These are phyloP conservation scores for Herpetomonas tarakana DNA, from an alignment of 208 protist genomes.

Conservation along the genomic window DNA sequence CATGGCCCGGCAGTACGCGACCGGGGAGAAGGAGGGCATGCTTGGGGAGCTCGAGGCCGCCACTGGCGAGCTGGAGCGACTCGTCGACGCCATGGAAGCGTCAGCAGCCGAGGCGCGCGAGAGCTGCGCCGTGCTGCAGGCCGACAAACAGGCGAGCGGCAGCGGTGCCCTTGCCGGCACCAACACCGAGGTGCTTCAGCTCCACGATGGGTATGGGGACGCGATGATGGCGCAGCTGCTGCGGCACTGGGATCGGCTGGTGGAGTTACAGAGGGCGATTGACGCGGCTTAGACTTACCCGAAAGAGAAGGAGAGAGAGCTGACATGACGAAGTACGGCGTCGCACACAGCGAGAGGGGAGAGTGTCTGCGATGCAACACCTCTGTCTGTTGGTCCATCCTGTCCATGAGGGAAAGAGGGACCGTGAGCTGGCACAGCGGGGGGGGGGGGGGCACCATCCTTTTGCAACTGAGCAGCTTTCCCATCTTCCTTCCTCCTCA, in stretches of 20 bases:
- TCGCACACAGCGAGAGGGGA: too few species aligned
- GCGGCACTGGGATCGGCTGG: slow-evolving; percentile 27
- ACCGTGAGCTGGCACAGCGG: too few species aligned
- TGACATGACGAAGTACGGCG: too few species aligned
- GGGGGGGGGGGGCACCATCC: too few species aligned
- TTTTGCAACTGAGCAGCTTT: too few species aligned
- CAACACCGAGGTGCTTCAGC: slow-evolving; percentile 12
- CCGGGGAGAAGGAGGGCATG: slow-evolving; percentile 40
- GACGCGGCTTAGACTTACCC: not conserved
- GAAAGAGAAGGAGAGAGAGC: not conserved
- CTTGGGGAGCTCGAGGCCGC: slow-evolving; percentile 34
- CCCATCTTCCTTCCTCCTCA: too few species aligned
- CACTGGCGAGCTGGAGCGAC: slow-evolving; percentile 26
- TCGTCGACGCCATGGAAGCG: slow-evolving; percentile 19
- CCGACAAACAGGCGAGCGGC: not conserved
- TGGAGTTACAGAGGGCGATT: slow-evolving; percentile 10
- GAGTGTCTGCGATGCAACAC: too few species aligned
- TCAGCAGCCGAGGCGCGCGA: slow-evolving; percentile 8
- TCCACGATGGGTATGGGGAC: slow-evolving; percentile 19
- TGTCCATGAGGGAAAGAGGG: too few species aligned
- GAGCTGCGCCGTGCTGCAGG: slow-evolving; percentile 30
- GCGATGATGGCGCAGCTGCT: slow-evolving; percentile 27
- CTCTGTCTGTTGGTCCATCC: too few species aligned
- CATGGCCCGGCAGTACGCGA: slow-evolving; percentile 41
- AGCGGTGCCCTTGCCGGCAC: slow-evolving; percentile 10